Percentiles rank a stretch among this genome's conserved stretches.
Evolutionary conservation across 2,329 filamentous ascomycete genomes (phyloP).

Genomic region (Metarhizium anisopliae): DNA sequence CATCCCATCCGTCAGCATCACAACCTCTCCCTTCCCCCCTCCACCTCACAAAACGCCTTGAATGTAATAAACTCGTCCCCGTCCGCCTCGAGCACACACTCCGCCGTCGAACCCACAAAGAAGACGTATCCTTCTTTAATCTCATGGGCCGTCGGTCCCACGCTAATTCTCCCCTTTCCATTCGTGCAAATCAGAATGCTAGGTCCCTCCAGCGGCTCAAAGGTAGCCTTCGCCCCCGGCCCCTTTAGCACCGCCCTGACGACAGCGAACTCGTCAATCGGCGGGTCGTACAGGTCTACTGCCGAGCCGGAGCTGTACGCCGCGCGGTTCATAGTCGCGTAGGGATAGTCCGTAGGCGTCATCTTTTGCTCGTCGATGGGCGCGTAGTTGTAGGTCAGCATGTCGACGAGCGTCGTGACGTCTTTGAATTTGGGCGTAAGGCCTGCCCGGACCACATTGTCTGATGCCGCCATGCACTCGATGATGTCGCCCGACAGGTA

Average conservation of each 20-base stretch:
- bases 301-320: constrained; percentile 72
- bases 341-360: constrained; percentile 74
- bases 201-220: constrained; percentile 78
- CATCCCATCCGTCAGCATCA: constrained; percentile 3
- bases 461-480: constrained; percentile 98
- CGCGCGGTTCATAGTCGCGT: constrained; percentile 68
- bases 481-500: constrained; percentile 92
- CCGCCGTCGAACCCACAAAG: constrained; percentile 82
- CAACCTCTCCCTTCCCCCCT: constrained; percentile 29
- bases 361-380: constrained; percentile 96
- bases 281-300: constrained; percentile 78
- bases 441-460: constrained; percentile 94
- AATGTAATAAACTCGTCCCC: constrained; percentile 73
- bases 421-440: constrained; percentile 99
- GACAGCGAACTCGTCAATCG: constrained; percentile 93
- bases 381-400: constrained; percentile 92
- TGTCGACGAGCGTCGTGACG: constrained; percentile 74
- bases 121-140: constrained; percentile 66
- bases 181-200: constrained; percentile 88
- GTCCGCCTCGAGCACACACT: constrained; percentile 66
- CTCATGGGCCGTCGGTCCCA: constrained; percentile 72
- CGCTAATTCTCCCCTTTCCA: constrained; percentile 74
- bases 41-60: constrained; percentile 87
- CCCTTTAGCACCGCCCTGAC: constrained; percentile 68
- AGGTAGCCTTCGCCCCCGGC: constrained; percentile 71